These are phyloP conservation scores for Candida albicans DNA, from an alignment of 1,139 yeast genomes.

Conservation along the genomic window DNA sequence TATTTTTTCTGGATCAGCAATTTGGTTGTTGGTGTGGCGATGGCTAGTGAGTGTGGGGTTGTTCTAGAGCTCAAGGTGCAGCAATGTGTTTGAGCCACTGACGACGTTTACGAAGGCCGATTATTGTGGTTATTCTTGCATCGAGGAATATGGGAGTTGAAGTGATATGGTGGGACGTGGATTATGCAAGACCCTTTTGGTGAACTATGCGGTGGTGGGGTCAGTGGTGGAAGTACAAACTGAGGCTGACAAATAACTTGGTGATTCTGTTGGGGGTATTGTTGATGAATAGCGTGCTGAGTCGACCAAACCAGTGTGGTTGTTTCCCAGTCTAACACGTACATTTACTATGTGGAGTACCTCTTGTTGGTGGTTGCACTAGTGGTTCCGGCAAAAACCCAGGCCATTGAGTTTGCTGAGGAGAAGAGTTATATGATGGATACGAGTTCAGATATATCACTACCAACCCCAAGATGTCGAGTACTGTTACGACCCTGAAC, in stretches of 20 bases:
- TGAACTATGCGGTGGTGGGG: constrained; percentile 10
- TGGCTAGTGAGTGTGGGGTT: constrained; percentile 53
- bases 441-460: constrained; percentile 64
- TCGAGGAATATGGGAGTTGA: constrained; percentile 25
- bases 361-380: constrained; percentile 26
- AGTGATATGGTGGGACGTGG: constrained; percentile 28
- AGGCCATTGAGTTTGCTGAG: neutral
- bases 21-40: constrained; percentile 38
- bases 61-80: constrained; percentile 28
- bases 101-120: constrained; percentile 27
- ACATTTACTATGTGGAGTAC: constrained; percentile 35
- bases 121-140: constrained; percentile 27
- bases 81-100: constrained; percentile 32
- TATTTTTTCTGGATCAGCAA: constrained; percentile 11
- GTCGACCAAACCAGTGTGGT: constrained; percentile 15
- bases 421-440: constrained; percentile 40
- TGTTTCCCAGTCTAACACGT: constrained; percentile 23
- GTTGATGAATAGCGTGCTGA: constrained; percentile 13
- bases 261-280: constrained; percentile 11
- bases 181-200: constrained; percentile 19
- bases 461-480: constrained; percentile 57
- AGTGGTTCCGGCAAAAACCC: constrained; percentile 7
- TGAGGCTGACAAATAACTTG: constrained; percentile 35
- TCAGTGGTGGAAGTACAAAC: constrained; percentile 22
- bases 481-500: constrained; percentile 49